These are phyloP conservation scores for Xylaria arbuscula DNA, from an alignment of 2,329 filamentous ascomycete genomes.

Conservation along the genomic window DNA sequence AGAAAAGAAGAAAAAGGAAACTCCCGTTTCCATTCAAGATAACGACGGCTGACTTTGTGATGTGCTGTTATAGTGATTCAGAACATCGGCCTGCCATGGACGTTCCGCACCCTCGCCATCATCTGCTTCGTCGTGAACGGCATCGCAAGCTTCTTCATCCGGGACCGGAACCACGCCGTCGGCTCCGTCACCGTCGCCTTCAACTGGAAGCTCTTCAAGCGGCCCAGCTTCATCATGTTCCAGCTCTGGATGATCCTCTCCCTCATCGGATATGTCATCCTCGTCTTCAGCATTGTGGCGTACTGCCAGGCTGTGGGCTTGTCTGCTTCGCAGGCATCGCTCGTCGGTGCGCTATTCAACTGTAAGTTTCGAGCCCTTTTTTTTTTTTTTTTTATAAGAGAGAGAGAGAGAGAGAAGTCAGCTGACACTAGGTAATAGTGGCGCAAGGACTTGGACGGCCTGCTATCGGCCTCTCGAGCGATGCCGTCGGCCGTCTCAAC, in stretches of 20 bases:
- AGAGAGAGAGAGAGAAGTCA: background rate
- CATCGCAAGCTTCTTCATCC: constrained; percentile 70
- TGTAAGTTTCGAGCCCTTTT: constrained; percentile 53
- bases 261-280: constrained; percentile 78
- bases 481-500: constrained; percentile 77
- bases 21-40: background rate
- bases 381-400: no score
- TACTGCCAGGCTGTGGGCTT: constrained; percentile 78
- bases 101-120: constrained; percentile 57
- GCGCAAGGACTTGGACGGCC: constrained; percentile 75
- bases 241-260: constrained; percentile 76
- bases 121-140: constrained; percentile 63
- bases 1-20: background rate
- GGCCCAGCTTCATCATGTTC: constrained; percentile 71
- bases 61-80: constrained; percentile 62
- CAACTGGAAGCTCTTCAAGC: constrained; percentile 70
- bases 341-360: constrained; percentile 80
- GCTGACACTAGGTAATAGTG: constrained; percentile 49
- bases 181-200: constrained; percentile 75
- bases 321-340: constrained; percentile 71
- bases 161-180: constrained; percentile 77
- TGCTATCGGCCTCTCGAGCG: constrained; percentile 77
- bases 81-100: constrained; percentile 72
- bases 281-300: constrained; percentile 81
- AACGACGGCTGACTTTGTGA: background rate